Percentiles rank a stretch among this genome's conserved stretches.
These are phyloP conservation scores for Trichosporon ovoides DNA, from an alignment of 1,284 basidiomycete genomes.

Conservation along the genomic window DNA sequence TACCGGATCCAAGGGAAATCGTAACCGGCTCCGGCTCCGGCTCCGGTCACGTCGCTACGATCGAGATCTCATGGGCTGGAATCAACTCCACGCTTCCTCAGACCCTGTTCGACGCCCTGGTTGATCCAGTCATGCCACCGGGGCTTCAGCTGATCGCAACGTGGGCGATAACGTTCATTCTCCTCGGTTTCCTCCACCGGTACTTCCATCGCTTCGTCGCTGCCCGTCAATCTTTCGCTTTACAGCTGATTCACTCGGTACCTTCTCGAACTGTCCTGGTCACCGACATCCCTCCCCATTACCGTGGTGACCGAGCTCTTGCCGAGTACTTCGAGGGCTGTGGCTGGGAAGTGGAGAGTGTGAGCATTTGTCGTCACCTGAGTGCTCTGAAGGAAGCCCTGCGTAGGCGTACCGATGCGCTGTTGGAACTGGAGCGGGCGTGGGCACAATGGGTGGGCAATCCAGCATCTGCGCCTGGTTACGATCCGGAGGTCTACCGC, in stretches of 20 bases:
- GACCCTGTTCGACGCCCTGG: slow-evolving; percentile 61
- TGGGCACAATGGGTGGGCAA: slow-evolving; percentile 92
- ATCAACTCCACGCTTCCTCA: not conserved
- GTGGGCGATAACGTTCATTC: slow-evolving; percentile 81
- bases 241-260: slow-evolving; percentile 90
- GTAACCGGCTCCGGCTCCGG: slow-evolving; percentile 53
- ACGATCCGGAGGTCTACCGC: slow-evolving; percentile 36
- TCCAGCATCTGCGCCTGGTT: slow-evolving; percentile 58
- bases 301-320: slow-evolving; percentile 75
- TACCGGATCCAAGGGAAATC: slow-evolving; percentile 11
- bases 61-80: not conserved
- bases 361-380: slow-evolving; percentile 81
- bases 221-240: slow-evolving; percentile 85
- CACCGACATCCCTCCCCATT: slow-evolving; percentile 70
- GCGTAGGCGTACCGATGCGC: slow-evolving; percentile 68
- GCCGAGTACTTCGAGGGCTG: slow-evolving; percentile 87
- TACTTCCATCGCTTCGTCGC: slow-evolving; percentile 87
- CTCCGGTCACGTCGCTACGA: slow-evolving; percentile 8
- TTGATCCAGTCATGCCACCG: slow-evolving; percentile 77
- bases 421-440: slow-evolving; percentile 70
- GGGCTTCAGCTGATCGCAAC: slow-evolving; percentile 86
- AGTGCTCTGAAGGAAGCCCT: slow-evolving; percentile 66
- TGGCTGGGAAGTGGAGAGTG: slow-evolving; percentile 54
- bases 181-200: slow-evolving; percentile 76
- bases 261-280: slow-evolving; percentile 89